Conservation (phyloP, 106 monocot species). For the Ottelia alismoides region DNA sequence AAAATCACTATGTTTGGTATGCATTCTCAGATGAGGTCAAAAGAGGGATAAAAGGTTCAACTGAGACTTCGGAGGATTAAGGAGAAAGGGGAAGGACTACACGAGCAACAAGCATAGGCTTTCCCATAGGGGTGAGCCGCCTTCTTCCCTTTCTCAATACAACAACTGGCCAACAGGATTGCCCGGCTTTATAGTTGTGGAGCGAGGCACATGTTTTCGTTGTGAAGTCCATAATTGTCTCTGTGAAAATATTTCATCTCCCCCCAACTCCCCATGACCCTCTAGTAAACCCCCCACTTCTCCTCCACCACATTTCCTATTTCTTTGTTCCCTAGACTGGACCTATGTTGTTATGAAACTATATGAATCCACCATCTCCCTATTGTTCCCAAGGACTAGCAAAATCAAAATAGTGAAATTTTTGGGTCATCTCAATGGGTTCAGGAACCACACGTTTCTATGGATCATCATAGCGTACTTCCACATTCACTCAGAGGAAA, state of each 20-base stretch:
- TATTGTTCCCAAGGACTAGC: constrained; percentile 2
- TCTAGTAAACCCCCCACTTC: not conserved
- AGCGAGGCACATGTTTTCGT: not conserved
- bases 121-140: not conserved
- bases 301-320: constrained; percentile 1
- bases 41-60: too few species aligned
- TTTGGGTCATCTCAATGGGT: constrained; percentile 5
- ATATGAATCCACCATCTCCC: not conserved
- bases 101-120: not conserved
- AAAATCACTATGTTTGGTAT: too few species aligned
- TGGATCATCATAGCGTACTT: constrained; percentile 10
- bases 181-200: not conserved
- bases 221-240: not conserved
- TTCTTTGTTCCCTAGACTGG: not conserved
- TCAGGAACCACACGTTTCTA: constrained; percentile 8
- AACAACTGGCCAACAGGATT: not conserved
- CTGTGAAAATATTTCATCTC: not conserved
- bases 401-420: constrained; percentile 1
- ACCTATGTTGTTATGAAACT: not conserved
- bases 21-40: too few species aligned
- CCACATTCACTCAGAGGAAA: not conserved
- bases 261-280: not conserved
- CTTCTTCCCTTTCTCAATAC: not conserved
- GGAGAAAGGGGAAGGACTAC: not conserved
- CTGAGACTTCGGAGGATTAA: too few species aligned